Conservation (phyloP, 768 basidiomycete species). For the Xanthoconium stramineum region DNA sequence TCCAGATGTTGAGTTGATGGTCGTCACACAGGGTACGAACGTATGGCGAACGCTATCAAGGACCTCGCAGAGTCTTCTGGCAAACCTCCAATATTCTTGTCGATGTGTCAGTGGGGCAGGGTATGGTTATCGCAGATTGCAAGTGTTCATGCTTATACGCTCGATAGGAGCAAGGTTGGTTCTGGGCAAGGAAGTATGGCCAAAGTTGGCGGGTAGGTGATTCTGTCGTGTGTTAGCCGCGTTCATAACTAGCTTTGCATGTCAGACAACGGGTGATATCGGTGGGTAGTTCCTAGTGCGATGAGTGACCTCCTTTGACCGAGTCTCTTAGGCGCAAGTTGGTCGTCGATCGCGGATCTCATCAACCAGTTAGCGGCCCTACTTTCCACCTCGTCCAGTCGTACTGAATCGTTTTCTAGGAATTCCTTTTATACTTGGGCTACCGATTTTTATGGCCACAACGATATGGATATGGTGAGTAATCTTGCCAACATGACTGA, state of each 20-base stretch:
- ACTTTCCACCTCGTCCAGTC: not conserved
- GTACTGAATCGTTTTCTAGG: constrained; percentile 30
- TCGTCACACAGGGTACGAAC: constrained; percentile 46
- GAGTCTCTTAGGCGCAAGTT: constrained; percentile 36
- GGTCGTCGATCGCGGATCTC: constrained; percentile 50
- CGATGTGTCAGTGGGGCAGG: constrained; percentile 67
- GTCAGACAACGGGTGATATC: constrained; percentile 51
- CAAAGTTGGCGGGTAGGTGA: constrained; percentile 62
- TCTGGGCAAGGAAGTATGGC: constrained; percentile 57
- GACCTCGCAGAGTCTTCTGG: constrained; percentile 45
- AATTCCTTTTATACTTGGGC: constrained; percentile 64
- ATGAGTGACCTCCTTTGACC: constrained; percentile 1
- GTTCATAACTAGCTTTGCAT: constrained; percentile 3
- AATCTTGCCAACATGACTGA: constrained; percentile 1
- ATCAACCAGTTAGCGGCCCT: constrained; percentile 45
- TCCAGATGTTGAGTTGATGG: not conserved
- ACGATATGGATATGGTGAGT: constrained; percentile 65
- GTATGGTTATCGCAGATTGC: constrained; percentile 34
- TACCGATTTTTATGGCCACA: constrained; percentile 64
- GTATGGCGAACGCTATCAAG: constrained; percentile 58
- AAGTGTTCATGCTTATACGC: not conserved
- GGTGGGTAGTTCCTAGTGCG: constrained; percentile 22
- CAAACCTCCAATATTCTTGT: constrained; percentile 54
- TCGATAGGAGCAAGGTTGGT: constrained; percentile 55
- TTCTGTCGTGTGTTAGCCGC: not conserved